Evolutionary conservation across 768 basidiomycete species (phyloP).

Genomic region (Russula foetens): DNA sequence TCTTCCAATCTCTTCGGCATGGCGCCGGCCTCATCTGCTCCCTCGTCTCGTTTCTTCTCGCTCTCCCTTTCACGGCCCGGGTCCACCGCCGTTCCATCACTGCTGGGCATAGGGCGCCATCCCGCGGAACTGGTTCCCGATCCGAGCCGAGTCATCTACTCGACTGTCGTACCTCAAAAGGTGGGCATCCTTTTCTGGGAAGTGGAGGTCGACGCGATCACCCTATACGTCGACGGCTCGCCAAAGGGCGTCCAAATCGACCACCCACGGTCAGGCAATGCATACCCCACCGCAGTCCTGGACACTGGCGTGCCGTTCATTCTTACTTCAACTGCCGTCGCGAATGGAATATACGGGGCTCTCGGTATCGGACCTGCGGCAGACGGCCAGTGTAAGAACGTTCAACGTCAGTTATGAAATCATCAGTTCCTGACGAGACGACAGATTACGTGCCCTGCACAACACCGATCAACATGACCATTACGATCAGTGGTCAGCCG

Average conservation of each 20-base stretch:
- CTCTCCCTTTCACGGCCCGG: slow-evolving; percentile 64
- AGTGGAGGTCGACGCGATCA: slow-evolving; percentile 45
- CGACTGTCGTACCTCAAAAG: slow-evolving; percentile 33
- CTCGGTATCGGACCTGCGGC: slow-evolving; percentile 49
- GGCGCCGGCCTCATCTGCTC: slow-evolving; percentile 43
- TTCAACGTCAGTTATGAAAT: not conserved
- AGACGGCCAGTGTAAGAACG: slow-evolving; percentile 55
- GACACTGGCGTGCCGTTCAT: slow-evolving; percentile 68
- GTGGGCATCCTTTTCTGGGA: slow-evolving; percentile 56
- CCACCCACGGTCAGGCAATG: slow-evolving; percentile 30
- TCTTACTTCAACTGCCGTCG: slow-evolving; percentile 48
- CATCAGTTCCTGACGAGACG: slow-evolving; percentile 8
- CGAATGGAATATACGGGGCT: slow-evolving; percentile 74
- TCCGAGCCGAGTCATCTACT: slow-evolving; percentile 45
- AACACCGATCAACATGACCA: slow-evolving; percentile 61
- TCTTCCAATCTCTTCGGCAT: slow-evolving; percentile 67
- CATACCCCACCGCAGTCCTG: slow-evolving; percentile 55
- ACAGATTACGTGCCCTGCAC: slow-evolving; percentile 70
- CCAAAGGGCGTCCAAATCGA: slow-evolving; percentile 35
- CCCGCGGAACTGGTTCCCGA: slow-evolving; percentile 45
- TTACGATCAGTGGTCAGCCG: slow-evolving; percentile 51
- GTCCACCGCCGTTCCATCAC: slow-evolving; percentile 43
- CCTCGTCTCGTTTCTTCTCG: slow-evolving; percentile 56
- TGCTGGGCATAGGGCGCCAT: slow-evolving; percentile 64
- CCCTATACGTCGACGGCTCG: slow-evolving; percentile 47